Base-by-base conservation (phyloP, 495 filamentous ascomycete genomes). In the Jackrogersella minutella region DNA sequence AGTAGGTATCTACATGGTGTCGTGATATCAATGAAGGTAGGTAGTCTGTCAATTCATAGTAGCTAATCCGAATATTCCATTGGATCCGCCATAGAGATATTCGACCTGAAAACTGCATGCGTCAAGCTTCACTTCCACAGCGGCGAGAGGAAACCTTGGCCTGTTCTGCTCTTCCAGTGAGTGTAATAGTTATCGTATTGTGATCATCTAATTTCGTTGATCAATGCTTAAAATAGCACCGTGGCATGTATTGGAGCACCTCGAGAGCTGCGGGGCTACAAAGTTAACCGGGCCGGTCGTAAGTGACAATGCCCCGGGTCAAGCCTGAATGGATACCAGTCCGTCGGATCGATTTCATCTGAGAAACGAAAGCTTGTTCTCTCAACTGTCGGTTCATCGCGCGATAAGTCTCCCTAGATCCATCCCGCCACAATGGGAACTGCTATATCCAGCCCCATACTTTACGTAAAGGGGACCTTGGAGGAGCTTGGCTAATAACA, bases 41-140 rank as follows among this genome's bases (percentile, higher is more conserved):
- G 30, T 5, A 21, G 10, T 54, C 13, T n/a, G n/a, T n/a, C n/a
- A n/a, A 28, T n/a, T 49, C n/a, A 36, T 36, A 22, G 49, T 28
- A 47, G 36, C 30, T 11, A 47, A 47, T 19, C 21, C 26, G 0
- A 41, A 22, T 30, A 21, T 31, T 53, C 21, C 14, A 19, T 46
- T 41, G 44, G 44, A 61, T 37, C 61, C 34, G n/a, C 34, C 17
- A 28, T 24, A 22, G 13, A 26, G 44, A 41, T 44, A 8, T 54
- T 61, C 44, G 28, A 44, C 24, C 11, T 51, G 22, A 61, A 51
- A 47, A 33, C 11, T 16, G 37, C 40, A 61, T 53, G 44, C 50
- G 51, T 41, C 16, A 22, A 52, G 61, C 50, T 51, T 36, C 43
- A 64, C 65, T 53, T 51, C 43, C 43, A 64, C 65, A 6, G 43